Base-by-base conservation (phyloP, 1,284 basidiomycete genomes). In the Sporisorium exsertum region DNA sequence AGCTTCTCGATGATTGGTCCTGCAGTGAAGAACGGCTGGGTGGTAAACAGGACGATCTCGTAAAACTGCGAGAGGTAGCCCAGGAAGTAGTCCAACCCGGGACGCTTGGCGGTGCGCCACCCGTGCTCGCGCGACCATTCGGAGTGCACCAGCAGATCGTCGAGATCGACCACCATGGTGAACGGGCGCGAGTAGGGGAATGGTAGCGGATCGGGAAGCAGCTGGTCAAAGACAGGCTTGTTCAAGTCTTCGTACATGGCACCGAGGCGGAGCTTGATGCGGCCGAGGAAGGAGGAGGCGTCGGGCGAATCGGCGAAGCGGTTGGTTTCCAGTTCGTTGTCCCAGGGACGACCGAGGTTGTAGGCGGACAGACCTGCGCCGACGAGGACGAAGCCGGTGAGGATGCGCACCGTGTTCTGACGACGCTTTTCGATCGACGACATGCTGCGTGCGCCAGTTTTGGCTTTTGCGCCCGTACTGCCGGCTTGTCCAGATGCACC, bases 41-140 rank as follows among this genome's bases (percentile, higher is more conserved):
- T 90, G 15, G 95, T 97, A 88, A 98, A 99, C 61, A 99, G 88
- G 24, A 99, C 95, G 71, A 99, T 91, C 88, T 99, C 96, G 86
- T 94, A 99, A 87, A 97, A 98, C 83, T 97, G 95, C 0, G 94
- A 94, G 47, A 99, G 89, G 86, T 99, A 98, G 35, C 91, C 95
- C 55, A 99, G 88, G 89, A 98, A 99, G 87, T 98, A 97, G 86
- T 99, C 97, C 10, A 96, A 92, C 3, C 97, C 97, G 1, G 96
- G 96, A 57, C 97, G 91, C 72, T 88, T 88, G 2, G 87, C 87
- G 4, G 87, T 88, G 15, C 86, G 79, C 87, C 87, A 88, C 9
- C 87, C 87, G 52, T 87, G 81, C 42, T 87, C 84, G 20, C 87
- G 74, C 8, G 68, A 63, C 96, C 96, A 99, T 2, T 91, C 92